A percentile compares a stretch with the other conserved stretches of the same genome.
Evolutionary conservation across 352 stramenopile genomes (phyloP).

Genomic region (Globisporangium spiculum): DNA sequence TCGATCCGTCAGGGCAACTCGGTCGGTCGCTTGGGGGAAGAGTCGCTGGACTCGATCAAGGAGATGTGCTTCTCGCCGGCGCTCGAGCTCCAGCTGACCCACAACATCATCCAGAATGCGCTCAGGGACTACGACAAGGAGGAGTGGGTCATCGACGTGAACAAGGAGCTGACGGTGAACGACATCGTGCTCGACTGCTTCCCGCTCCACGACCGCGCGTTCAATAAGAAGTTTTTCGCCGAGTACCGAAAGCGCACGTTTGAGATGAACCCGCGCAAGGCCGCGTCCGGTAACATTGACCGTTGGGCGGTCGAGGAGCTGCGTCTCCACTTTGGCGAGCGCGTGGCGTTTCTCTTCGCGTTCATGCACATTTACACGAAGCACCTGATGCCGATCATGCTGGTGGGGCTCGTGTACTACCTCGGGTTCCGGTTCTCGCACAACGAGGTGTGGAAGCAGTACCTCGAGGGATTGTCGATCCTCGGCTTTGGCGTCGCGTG

Average conservation of each 20-base stretch:
- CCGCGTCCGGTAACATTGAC: conserved; percentile 72
- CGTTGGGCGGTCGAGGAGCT: conserved; percentile 86
- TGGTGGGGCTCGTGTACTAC: conserved; percentile 73
- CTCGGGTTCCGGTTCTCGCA: conserved; percentile 64
- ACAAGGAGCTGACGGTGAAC: conserved; percentile 74
- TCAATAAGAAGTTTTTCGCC: conserved; percentile 87
- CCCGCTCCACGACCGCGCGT: conserved; percentile 77
- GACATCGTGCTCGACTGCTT: conserved; percentile 83
- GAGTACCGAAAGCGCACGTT: conserved; percentile 85
- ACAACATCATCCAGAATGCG: conserved; percentile 89
- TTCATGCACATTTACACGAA: conserved; percentile 92
- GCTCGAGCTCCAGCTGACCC: conserved; percentile 80
- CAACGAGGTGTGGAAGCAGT: conserved; percentile 60
- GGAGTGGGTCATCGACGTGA: conserved; percentile 83
- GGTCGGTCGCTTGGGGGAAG: conserved; percentile 64
- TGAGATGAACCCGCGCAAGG: conserved; percentile 63
- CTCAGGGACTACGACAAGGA: conserved; percentile 87
- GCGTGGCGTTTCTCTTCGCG: conserved; percentile 86
- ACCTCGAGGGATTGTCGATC: conserved; percentile 64
- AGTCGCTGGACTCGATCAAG: conserved; percentile 74
- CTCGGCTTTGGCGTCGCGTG: conserved; percentile 72
- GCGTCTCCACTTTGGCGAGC: conserved; percentile 84
- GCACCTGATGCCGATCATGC: conserved; percentile 69
- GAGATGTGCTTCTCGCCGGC: conserved; percentile 85
- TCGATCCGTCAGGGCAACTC: conserved; percentile 74